phyloP scores from a whole-genome alignment of 2,329 filamentous ascomycete species.

The Cladosporium oxysporum region DNA sequence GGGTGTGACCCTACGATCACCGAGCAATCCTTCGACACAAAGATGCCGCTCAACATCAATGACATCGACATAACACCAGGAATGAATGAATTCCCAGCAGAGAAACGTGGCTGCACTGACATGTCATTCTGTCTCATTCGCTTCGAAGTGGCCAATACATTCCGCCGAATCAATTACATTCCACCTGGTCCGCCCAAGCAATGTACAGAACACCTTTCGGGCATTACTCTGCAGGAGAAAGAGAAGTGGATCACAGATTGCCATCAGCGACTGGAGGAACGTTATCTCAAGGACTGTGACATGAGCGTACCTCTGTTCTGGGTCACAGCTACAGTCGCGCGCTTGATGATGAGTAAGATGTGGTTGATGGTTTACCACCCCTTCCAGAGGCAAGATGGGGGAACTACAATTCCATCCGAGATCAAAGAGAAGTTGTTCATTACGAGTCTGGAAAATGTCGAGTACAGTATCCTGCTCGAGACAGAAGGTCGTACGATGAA shows the following conservation, averaged over 20 bases:
- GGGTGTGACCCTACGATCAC: conserved; percentile 63
- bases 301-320: conserved; percentile 63
- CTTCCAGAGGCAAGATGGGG: conserved; percentile 61
- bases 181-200: conserved; percentile 45
- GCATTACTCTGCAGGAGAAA: conserved; percentile 49
- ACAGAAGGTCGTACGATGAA: conserved; percentile 62
- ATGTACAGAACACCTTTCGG: conserved; percentile 46
- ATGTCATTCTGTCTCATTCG: conserved; percentile 60
- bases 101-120: conserved; percentile 56
- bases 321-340: conserved; percentile 67
- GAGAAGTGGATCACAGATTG: conserved; percentile 53
- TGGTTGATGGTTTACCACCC: conserved; percentile 77
- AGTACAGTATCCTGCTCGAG: conserved; percentile 67
- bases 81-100: conserved; percentile 51
- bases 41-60: conserved; percentile 59
- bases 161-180: conserved; percentile 48
- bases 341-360: conserved; percentile 75
- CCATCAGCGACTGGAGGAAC: conserved; percentile 50
- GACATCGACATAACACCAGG: conserved; percentile 54
- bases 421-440: conserved; percentile 69
- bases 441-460: conserved; percentile 72
- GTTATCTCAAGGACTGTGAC: conserved; percentile 54
- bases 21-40: conserved; percentile 61
- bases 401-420: conserved; percentile 59
- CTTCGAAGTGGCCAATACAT: conserved; percentile 53